These are phyloP conservation scores for Venustampulla echinocandica DNA, from an alignment of 495 filamentous ascomycete species.

Conservation along the genomic window DNA sequence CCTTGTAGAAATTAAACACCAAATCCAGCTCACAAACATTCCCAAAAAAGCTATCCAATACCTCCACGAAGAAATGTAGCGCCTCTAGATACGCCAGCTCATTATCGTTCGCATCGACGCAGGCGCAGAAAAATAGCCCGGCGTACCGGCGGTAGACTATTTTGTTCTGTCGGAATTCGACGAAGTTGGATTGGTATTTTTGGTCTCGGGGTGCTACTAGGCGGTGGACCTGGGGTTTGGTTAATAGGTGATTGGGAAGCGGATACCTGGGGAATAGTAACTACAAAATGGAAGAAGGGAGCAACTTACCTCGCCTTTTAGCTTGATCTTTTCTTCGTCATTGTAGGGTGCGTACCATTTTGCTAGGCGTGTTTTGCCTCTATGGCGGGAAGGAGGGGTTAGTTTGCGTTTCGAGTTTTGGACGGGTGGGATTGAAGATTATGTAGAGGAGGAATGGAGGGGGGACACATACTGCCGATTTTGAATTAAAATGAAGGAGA, in stretches of 20 bases:
- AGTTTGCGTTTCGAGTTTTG: slow-evolving; percentile 14
- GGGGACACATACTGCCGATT: slow-evolving; percentile 72
- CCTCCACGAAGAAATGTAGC: slow-evolving; percentile 99
- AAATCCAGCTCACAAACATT: slow-evolving; percentile 98
- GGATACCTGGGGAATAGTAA: background rate
- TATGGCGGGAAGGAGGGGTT: slow-evolving; percentile 27
- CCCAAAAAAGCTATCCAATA: slow-evolving; percentile 95
- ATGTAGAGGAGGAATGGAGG: background rate
- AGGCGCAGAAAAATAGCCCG: slow-evolving; percentile 96
- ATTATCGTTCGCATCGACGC: slow-evolving; percentile 98
- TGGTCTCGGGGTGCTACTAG: slow-evolving; percentile 95
- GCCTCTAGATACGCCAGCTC: slow-evolving; percentile 95
- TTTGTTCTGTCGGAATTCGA: slow-evolving; percentile 88
- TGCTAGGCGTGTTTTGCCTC: slow-evolving; percentile 95
- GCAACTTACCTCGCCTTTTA: slow-evolving; percentile 70
- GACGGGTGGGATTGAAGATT: background rate
- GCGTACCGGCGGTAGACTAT: slow-evolving; percentile 96
- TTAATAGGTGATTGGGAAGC: slow-evolving; percentile 2
- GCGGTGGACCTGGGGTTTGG: slow-evolving; percentile 67
- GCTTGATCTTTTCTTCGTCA: slow-evolving; percentile 92
- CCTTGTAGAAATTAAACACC: slow-evolving; percentile 97
- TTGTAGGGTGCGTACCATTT: slow-evolving; percentile 99
- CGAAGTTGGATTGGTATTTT: slow-evolving; percentile 99
- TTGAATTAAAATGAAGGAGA: slow-evolving; percentile 94
- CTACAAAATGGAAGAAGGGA: background rate